phyloP scores from a whole-genome alignment of 2,329 filamentous ascomycete species.

The Fusarium sororula region DNA sequence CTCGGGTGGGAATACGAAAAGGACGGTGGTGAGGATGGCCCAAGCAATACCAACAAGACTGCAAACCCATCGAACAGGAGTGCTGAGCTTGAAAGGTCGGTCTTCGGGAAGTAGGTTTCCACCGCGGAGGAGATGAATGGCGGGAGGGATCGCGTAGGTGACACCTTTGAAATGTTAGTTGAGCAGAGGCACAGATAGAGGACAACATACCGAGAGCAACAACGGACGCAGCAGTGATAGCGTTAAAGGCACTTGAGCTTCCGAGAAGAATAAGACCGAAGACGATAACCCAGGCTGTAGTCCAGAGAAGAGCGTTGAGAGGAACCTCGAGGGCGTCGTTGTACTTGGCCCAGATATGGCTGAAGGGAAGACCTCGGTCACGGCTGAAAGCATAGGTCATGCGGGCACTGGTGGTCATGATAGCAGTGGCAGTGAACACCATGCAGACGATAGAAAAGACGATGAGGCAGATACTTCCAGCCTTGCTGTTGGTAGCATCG shows the following conservation, averaged over 20 bases:
- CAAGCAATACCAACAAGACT: slow-evolving; percentile 66
- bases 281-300: slow-evolving; percentile 68
- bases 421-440: slow-evolving; percentile 69
- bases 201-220: slow-evolving; percentile 65
- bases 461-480: slow-evolving; percentile 70
- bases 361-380: slow-evolving; percentile 75
- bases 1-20: slow-evolving; percentile 78
- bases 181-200: neutral
- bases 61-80: slow-evolving; percentile 49
- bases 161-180: slow-evolving; percentile 52
- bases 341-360: slow-evolving; percentile 67
- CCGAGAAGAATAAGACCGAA: slow-evolving; percentile 78
- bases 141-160: slow-evolving; percentile 78
- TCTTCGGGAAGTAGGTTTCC: slow-evolving; percentile 70
- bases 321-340: slow-evolving; percentile 71
- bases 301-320: slow-evolving; percentile 72
- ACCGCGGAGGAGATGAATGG: slow-evolving; percentile 74
- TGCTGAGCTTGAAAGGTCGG: slow-evolving; percentile 50
- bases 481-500: slow-evolving; percentile 69
- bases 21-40: slow-evolving; percentile 74
- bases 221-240: slow-evolving; percentile 76
- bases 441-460: slow-evolving; percentile 74
- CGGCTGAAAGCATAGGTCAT: slow-evolving; percentile 74
- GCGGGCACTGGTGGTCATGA: slow-evolving; percentile 72
- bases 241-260: slow-evolving; percentile 73